Percentiles rank a stretch among this genome's conserved stretches.
phyloP scores from a whole-genome alignment of 305 asterid genomes.

The Fraxinus latifolia region DNA sequence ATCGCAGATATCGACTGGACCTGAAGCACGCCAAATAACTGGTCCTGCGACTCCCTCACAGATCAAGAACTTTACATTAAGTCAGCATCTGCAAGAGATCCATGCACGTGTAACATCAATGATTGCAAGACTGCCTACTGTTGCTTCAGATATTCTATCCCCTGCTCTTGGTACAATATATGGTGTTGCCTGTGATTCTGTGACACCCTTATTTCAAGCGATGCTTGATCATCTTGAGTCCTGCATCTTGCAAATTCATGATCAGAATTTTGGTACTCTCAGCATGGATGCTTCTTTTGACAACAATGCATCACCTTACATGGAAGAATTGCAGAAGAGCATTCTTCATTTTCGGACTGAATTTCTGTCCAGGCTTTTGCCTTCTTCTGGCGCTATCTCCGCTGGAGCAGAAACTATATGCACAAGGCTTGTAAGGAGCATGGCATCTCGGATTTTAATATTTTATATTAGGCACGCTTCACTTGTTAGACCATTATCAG shows the following conservation, averaged over 20 bases:
- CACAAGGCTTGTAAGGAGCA: constrained; percentile 75
- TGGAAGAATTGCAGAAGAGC: constrained; percentile 85
- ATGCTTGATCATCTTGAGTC: constrained; percentile 91
- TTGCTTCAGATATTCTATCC: constrained; percentile 77
- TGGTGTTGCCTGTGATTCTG: constrained; percentile 86
- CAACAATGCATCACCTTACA: constrained; percentile 77
- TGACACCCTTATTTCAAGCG: constrained; percentile 80
- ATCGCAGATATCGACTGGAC: constrained; percentile 84
- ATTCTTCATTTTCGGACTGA: constrained; percentile 76
- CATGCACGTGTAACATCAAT: constrained; percentile 67
- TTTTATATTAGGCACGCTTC: constrained; percentile 85
- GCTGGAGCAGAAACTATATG: constrained; percentile 68
- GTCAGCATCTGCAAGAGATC: constrained; percentile 87
- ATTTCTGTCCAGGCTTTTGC: constrained; percentile 73
- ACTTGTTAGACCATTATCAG: constrained; percentile 84
- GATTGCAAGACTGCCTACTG: constrained; percentile 55
- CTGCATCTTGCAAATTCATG: constrained; percentile 79
- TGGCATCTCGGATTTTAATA: constrained; percentile 81
- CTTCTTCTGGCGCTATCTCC: constrained; percentile 53
- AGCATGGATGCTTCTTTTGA: constrained; percentile 81
- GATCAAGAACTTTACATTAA: constrained; percentile 75
- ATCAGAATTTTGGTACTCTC: constrained; percentile 68
- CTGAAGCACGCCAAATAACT: constrained; percentile 87
- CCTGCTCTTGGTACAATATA: constrained; percentile 75
- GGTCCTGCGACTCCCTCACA: constrained; percentile 87